phyloP scores from a whole-genome alignment of 1,139 yeast genomes.

The Nematodospora anomalae region DNA sequence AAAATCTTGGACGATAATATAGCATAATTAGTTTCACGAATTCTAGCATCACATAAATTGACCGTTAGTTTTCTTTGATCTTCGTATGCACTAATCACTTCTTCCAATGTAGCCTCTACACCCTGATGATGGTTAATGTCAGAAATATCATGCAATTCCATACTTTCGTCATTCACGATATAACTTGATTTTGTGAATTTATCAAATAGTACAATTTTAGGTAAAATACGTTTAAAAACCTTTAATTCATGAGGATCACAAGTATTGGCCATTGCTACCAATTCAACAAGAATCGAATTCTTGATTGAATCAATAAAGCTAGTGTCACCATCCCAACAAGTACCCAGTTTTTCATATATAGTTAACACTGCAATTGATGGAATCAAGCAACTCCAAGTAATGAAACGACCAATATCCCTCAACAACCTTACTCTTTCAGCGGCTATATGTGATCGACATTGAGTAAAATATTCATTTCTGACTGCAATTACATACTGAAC shows the following conservation, averaged over 20 bases:
- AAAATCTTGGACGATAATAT: slow-evolving; percentile 5
- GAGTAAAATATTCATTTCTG: slow-evolving; percentile 40
- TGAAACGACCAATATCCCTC: slow-evolving; percentile 36
- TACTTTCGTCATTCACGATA: slow-evolving; percentile 12
- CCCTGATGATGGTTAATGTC: neutral
- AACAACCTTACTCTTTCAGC: slow-evolving; percentile 40
- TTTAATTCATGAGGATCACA: slow-evolving; percentile 17
- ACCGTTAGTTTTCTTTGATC: slow-evolving; percentile 18
- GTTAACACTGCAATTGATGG: slow-evolving; percentile 19
- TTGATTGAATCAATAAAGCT: slow-evolving; percentile 18
- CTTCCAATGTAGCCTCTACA: slow-evolving; percentile 11
- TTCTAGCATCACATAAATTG: slow-evolving; percentile 20
- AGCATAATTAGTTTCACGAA: slow-evolving; percentile 11
- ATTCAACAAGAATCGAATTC: slow-evolving; percentile 25
- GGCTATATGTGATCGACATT: slow-evolving; percentile 37
- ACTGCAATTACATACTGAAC: slow-evolving; percentile 26
- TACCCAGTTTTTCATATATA: slow-evolving; percentile 26
- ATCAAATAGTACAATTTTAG: slow-evolving; percentile 21
- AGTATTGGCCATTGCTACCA: slow-evolving; percentile 21
- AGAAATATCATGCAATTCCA: slow-evolving; percentile 4
- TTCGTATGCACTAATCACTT: slow-evolving; percentile 12
- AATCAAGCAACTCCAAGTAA: slow-evolving; percentile 36
- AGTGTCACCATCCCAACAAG: slow-evolving; percentile 21
- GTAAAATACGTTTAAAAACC: slow-evolving; percentile 18
- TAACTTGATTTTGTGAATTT: slow-evolving; percentile 9